These are phyloP conservation scores for Cyberlindnera mycetangii DNA, from an alignment of 805 yeast species.

Conservation along the genomic window DNA sequence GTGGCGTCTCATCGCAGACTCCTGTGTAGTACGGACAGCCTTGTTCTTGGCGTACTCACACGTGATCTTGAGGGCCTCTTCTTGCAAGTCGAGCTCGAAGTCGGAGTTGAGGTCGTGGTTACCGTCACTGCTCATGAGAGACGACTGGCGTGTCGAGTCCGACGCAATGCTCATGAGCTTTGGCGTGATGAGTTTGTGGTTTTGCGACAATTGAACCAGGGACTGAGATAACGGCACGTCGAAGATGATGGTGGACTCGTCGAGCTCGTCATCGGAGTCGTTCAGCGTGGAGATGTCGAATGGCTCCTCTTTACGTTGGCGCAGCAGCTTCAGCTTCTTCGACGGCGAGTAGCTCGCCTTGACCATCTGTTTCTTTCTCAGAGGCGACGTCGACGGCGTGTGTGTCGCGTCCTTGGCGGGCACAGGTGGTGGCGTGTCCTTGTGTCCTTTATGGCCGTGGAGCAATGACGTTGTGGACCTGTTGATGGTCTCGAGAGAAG, in stretches of 20 bases:
- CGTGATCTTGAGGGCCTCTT: conserved; percentile 21
- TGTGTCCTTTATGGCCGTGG: conserved; percentile 8
- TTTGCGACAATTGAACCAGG: conserved; percentile 36
- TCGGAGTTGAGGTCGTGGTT: conserved; percentile 14
- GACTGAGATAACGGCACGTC: conserved; percentile 67
- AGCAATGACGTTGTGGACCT: conserved; percentile 19
- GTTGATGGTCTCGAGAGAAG: conserved; percentile 11
- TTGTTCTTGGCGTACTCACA: conserved; percentile 28
- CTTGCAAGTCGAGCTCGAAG: conserved; percentile 15
- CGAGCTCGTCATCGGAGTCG: conserved; percentile 50
- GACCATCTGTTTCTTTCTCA: neutral
- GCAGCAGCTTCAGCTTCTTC: conserved; percentile 17
- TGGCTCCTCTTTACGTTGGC: conserved; percentile 17
- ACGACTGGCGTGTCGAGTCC: conserved; percentile 42
- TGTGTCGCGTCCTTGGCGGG: conserved; percentile 1
- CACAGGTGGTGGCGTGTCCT: neutral
- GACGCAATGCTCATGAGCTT: conserved; percentile 32
- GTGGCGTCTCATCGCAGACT: conserved; percentile 26
- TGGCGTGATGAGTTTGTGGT: conserved; percentile 32
- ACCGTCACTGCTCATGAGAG: conserved; percentile 36
- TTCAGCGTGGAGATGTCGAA: conserved; percentile 13
- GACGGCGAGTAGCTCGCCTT: conserved; percentile 21
- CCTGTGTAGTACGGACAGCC: conserved; percentile 33
- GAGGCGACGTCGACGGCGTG: conserved; percentile 5
- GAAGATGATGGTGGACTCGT: conserved; percentile 50